A percentile compares a stretch with the other conserved stretches of the same genome.
Conservation (phyloP, 176 grass and related monocot genomes). For the Chrysopogon serrulatus region DNA sequence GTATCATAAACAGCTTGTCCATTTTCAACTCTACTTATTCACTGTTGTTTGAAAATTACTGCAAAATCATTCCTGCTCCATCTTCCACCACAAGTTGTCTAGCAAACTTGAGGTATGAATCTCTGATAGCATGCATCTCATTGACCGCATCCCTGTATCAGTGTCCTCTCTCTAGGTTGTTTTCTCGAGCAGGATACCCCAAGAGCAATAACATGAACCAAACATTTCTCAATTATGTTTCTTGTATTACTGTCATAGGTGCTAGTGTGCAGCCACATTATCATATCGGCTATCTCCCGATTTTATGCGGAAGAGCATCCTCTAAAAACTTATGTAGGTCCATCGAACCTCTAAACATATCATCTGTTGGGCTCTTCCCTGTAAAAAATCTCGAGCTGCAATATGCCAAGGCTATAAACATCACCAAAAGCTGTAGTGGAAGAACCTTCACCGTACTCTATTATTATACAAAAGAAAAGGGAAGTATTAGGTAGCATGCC, state of each 20-base stretch:
- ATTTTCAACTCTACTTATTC: background rate
- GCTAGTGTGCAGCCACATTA: background rate
- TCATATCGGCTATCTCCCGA: background rate
- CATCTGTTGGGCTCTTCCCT: background rate
- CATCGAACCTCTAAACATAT: background rate
- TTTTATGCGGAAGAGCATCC: background rate
- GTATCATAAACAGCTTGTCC: background rate
- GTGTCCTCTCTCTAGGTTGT: background rate
- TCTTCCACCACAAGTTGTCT: background rate
- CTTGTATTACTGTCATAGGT: background rate
- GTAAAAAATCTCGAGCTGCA: slow-evolving; percentile 23
- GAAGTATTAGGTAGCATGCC: too few species aligned
- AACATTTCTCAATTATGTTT: background rate
- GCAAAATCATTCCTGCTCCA: background rate
- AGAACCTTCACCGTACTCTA: slow-evolving; percentile 27
- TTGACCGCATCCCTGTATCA: background rate
- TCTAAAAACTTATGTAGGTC: background rate
- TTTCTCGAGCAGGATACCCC: background rate
- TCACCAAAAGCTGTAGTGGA: background rate
- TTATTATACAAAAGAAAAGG: background rate
- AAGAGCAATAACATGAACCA: background rate
- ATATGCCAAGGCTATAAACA: slow-evolving; percentile 32
- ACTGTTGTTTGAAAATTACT: background rate
- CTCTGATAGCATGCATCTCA: background rate
- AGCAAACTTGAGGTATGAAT: background rate